Percentiles rank a stretch among this genome's conserved stretches.
phyloP scores from a whole-genome alignment of 2,329 filamentous ascomycete species.

The Coniochaeta sp. region DNA sequence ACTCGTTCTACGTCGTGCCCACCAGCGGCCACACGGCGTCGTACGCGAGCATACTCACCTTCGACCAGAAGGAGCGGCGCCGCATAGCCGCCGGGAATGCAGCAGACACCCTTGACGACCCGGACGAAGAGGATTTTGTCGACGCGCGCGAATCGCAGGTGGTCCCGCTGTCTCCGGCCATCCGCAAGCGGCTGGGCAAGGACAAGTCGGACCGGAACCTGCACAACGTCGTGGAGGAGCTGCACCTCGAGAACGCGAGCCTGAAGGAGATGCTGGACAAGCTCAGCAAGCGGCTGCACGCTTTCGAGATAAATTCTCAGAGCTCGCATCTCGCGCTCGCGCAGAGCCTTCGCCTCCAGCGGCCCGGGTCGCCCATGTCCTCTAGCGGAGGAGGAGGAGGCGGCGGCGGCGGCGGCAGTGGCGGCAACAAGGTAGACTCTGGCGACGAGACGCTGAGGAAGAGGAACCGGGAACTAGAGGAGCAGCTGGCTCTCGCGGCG shows the following conservation, averaged over 20 bases:
- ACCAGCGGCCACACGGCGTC: conserved; percentile 85
- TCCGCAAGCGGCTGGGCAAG: conserved; percentile 32
- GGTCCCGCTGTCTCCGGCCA: conserved; percentile 31
- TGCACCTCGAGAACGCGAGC: conserved; percentile 80
- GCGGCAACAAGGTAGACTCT: conserved; percentile 21
- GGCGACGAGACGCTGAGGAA: conserved; percentile 36
- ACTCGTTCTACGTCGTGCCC: conserved; percentile 93
- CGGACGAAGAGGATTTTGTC: conserved; percentile 79
- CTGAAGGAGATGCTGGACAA: conserved; percentile 82
- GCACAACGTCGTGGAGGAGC: conserved; percentile 74
- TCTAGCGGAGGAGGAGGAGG: conserved; percentile 16
- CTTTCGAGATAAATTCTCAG: conserved; percentile 89
- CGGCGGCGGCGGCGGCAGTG: conserved; percentile 16
- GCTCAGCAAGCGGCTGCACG: conserved; percentile 77
- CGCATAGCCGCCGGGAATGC: conserved; percentile 42
- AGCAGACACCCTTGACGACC: conserved; percentile 46
- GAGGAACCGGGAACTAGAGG: conserved; percentile 59
- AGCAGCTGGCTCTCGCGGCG: conserved; percentile 49
- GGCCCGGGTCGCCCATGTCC: conserved; percentile 45
- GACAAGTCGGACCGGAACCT: conserved; percentile 35
- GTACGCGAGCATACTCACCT: conserved; percentile 81
- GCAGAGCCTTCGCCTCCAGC: conserved; percentile 66
- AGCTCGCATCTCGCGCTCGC: conserved; percentile 79
- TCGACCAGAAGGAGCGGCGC: conserved; percentile 59
- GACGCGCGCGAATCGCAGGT: conserved; percentile 68